Base-by-base conservation (phyloP, 805 yeast species). In the Metschnikowia lochheadii region DNA sequence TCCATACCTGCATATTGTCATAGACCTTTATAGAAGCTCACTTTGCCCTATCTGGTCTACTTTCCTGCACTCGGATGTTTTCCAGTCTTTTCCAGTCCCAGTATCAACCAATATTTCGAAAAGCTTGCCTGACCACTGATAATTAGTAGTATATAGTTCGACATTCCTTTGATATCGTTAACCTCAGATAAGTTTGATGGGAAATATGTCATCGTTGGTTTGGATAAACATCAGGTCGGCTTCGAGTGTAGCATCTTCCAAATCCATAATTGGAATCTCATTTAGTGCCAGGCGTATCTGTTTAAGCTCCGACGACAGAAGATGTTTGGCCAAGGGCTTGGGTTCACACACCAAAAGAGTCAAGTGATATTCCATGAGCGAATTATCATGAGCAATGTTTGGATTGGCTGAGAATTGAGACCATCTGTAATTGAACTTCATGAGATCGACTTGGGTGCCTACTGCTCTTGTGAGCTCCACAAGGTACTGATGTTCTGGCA, bases 311-410 rank as follows among this genome's bases (percentile, higher is more conserved):
- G 45, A 31, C 5, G 35, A 31, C 17, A 15, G 43, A 48, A 51
- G 39, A 4, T 45, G 38, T 20, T 44, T 21, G 5, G 50, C 52
- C 23, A 36, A 32, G 7, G 48, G 45, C 13, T 45, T 45, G n/a
- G 52, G 48, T 49, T 53, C 59, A 32, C 61, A 60, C 5, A 56
- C 18, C 18, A 49, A 49, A 29, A 56, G 40, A 14, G 59, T 52
- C 35, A 52, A 45, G 48, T 58, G 64, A 49, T 40, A 56, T 13
- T 46, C 31, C 46, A 46, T 40, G 14, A 35, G 20, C 21, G 47
- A 33, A 10, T 21, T 8, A 8, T 48, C 48, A 3, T 34, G 31
- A 10, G 32, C 32, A 14, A 32, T 39, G 8, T 26, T 23, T 6
- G 21, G 17, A 21, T 46, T 44, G 39, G 49, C 32, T 11, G 50